Conservation (phyloP, 1,284 basidiomycete genomes). For the Fomitopsis schrenkii region DNA sequence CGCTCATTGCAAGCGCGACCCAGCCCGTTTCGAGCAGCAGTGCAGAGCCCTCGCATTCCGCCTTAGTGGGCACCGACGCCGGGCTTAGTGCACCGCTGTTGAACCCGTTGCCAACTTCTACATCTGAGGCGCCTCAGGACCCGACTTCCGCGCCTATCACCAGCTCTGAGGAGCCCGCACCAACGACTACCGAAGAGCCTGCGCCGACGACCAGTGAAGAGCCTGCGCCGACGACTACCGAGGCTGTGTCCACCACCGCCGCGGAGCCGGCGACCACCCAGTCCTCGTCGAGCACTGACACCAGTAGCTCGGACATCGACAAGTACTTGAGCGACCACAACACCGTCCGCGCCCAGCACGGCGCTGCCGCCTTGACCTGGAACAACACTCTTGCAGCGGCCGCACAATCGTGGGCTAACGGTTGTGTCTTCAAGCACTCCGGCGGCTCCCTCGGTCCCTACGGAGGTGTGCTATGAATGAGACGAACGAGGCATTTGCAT, state of each 20-base stretch:
- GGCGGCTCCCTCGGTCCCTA: slow-evolving; percentile 55
- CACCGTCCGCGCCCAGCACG: slow-evolving; percentile 52
- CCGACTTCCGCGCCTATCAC: neutral
- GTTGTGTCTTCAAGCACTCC: slow-evolving; percentile 61
- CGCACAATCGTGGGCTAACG: slow-evolving; percentile 63
- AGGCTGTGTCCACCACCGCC: slow-evolving; percentile 6
- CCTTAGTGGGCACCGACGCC: neutral
- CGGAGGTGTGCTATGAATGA: slow-evolving; percentile 41
- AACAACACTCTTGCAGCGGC: slow-evolving; percentile 46
- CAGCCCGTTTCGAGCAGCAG: slow-evolving; percentile 6
- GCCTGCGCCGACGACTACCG: neutral
- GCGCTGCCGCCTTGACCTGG: slow-evolving; percentile 56
- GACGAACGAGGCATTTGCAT: neutral
- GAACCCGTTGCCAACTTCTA: neutral
- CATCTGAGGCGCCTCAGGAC: neutral
- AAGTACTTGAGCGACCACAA: slow-evolving; percentile 58
- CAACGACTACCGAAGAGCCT: neutral
- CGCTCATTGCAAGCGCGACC: neutral
- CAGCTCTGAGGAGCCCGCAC: neutral
- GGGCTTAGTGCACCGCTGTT: neutral
- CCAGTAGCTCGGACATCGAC: slow-evolving; percentile 26
- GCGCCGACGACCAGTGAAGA: neutral
- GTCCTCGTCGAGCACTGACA: slow-evolving; percentile 3
- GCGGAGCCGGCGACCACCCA: slow-evolving; percentile 3
- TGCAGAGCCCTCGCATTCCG: slow-evolving; percentile 9